Evolutionary conservation across 495 filamentous ascomycete genomes (phyloP), one percentile per base, ranked within the genome.

Genomic region (Daldinia decipiens): DNA sequence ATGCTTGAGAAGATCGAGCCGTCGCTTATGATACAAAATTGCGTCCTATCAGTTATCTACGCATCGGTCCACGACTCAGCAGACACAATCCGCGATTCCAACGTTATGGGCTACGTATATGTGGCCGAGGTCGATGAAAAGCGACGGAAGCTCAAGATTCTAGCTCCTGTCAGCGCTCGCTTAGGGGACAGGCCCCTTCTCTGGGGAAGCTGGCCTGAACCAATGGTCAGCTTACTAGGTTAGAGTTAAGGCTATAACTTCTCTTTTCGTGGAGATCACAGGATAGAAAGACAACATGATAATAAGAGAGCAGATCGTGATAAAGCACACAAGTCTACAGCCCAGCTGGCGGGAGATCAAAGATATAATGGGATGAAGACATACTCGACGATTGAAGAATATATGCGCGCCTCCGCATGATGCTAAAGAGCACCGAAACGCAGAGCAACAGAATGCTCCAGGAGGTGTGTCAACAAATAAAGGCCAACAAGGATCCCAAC

Each of bases 21-120:
- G 1, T 87, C 86, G 4, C 72, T 83, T 3, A 71, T 84, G 67
- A 86, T 95, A 77, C 84, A 85, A 53, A 84, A 89, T 71, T 90
- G 89, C 65, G 84, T 97, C 1, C 84, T 98, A 1, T 93, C 94
- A 2, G 87, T 99, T 62, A 91, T 94, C 67, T 87, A 92, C 55
- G 91, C 90, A 1, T 82, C 89, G 1, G 75, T 87, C 1, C 87
- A 84, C 4, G 92, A 94, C 57, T 82, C 84, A 4, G 83, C 89
- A 7, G 87, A 93, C 39, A 85, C 87, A 5, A 89, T 99, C 50
- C 88, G 92, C 12, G 92, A 95, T 70, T 90, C 94, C 0, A 93
- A 90, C 43, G 89, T 98, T 19, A 90, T 96, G 84, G 95, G 95
- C 5, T 98, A 96, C 78, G 86, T 97, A 39, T 97, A 96, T 75